Base-by-base conservation (phyloP, 2,329 filamentous ascomycete species). In the Sarocladium oryzae region DNA sequence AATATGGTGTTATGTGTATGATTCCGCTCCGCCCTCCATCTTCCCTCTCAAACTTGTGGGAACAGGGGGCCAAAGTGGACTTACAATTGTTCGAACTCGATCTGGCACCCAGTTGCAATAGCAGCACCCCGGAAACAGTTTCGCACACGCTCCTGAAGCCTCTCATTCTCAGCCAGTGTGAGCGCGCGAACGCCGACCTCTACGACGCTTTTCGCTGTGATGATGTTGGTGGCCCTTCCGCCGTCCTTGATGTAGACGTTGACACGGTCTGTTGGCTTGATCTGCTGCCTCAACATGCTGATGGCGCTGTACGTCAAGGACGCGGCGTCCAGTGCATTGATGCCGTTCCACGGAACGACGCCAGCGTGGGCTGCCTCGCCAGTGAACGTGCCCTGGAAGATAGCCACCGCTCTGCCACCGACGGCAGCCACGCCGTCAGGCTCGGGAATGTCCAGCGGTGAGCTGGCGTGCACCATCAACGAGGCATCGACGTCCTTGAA, bases 301-400 rank as follows among this genome's bases (percentile, higher is more conserved):
- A 78, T 63, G 53, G 67, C 51, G 63, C 65, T 69, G 56, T 69
- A 69, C 1, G 63, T 61, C 10, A 67, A 55, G 1, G 75, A 69
- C 7, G 74, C 58, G 7, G 74, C 75, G 54, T 78, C 75, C 2
- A 77, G 66, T 0, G 75, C 75, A 56, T 78, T 78, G 49, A 71
- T 59, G 3, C 75, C 75, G 15, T 75, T 67, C 73, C 73, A 77
- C 0, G 75, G 75, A 9, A 69, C 69, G 10, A 70, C 68, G 15
- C 69, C 69, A 0, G 75, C 75, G 51, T 78, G 75, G 0, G 75
- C 69, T 43, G 70, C 68, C 37, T 65, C 63, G 7, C 74, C 75
- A 0, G 60, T 65, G 52, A 74, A 70, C 67, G 28, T 59, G 53
- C 56, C 58, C 54, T 52, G 51, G 38, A 51, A 51, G 26, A 37